phyloP scores from a whole-genome alignment of 1,284 basidiomycete genomes.

The Puccinia horiana region DNA sequence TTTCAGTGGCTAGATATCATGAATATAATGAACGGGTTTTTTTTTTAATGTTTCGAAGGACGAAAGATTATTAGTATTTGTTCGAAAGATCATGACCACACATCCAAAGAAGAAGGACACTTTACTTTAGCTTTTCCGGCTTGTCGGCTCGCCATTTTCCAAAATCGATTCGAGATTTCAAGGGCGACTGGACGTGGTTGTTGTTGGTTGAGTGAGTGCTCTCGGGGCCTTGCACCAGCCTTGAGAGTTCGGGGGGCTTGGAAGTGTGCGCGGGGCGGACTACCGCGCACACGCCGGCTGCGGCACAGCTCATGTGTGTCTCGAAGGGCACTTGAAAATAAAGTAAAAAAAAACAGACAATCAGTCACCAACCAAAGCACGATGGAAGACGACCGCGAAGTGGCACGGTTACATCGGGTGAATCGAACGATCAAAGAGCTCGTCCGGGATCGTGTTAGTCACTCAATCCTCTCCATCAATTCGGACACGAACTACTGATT shows the following conservation, averaged over 20 bases:
- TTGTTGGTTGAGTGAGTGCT: too few relatives aligned
- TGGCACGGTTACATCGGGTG: constrained; percentile 85
- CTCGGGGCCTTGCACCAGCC: too few relatives aligned
- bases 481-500: background rate
- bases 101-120: background rate
- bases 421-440: constrained; percentile 96
- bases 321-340: background rate
- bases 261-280: background rate
- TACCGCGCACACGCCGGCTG: too few relatives aligned
- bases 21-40: background rate
- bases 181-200: too few relatives aligned
- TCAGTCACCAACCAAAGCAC: background rate
- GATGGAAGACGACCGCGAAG: constrained; percentile 59
- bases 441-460: constrained; percentile 74
- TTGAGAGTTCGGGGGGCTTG: too few relatives aligned
- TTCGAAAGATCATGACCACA: background rate
- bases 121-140: constrained; percentile 40
- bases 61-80: background rate
- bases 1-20: constrained; percentile 30
- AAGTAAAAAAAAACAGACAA: background rate
- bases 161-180: background rate
- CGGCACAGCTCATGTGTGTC: too few relatives aligned
- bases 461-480: constrained; percentile 56
- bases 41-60: background rate
- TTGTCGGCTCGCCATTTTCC: constrained; percentile 36